Evolutionary conservation across 2,329 filamentous ascomycete species (phyloP).

Genomic region (Fusarium nematophilum): DNA sequence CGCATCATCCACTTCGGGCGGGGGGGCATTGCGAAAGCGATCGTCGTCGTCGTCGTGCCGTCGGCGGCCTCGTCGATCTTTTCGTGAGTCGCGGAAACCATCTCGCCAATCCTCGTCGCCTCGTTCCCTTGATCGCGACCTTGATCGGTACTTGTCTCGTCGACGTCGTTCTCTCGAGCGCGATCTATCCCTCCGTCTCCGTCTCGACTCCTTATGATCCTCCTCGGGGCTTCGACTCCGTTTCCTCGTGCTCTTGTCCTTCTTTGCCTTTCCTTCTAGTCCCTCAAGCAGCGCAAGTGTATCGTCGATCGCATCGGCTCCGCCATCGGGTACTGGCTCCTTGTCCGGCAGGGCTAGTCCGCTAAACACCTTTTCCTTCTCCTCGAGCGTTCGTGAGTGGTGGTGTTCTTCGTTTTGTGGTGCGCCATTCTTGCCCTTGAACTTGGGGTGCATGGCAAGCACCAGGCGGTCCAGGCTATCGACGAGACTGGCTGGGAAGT

Average conservation of each 20-base stretch:
- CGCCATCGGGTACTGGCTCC: conserved; percentile 54
- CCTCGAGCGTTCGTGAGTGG: conserved; percentile 63
- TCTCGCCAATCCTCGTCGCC: conserved; percentile 61
- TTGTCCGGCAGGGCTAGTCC: conserved; percentile 89
- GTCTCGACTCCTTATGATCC: conserved; percentile 55
- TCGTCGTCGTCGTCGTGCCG: conserved; percentile 63
- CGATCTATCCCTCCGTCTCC: conserved; percentile 54
- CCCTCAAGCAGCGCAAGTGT: conserved; percentile 92
- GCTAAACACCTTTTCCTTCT: conserved; percentile 89
- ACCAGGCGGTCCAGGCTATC: conserved; percentile 93
- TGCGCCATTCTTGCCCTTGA: conserved; percentile 69
- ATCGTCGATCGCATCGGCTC: conserved; percentile 83
- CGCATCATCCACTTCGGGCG: conserved; percentile 81
- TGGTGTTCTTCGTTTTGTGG: conserved; percentile 54
- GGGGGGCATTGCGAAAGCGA: conserved; percentile 72
- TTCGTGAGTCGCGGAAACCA: conserved; percentile 46
- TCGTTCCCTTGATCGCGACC: conserved; percentile 52
- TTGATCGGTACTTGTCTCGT: conserved; percentile 50
- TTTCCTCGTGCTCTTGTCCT: conserved; percentile 62
- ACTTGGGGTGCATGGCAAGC: conserved; percentile 88
- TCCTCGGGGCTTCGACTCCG: conserved; percentile 70
- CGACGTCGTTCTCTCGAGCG: conserved; percentile 56
- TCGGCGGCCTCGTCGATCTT: conserved; percentile 51
- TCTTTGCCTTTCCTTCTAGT: conserved; percentile 74
- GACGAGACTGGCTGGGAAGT: conserved; percentile 85